Evolutionary conservation across 495 filamentous ascomycete genomes (phyloP).

Genomic region (Xylaria acuta): DNA sequence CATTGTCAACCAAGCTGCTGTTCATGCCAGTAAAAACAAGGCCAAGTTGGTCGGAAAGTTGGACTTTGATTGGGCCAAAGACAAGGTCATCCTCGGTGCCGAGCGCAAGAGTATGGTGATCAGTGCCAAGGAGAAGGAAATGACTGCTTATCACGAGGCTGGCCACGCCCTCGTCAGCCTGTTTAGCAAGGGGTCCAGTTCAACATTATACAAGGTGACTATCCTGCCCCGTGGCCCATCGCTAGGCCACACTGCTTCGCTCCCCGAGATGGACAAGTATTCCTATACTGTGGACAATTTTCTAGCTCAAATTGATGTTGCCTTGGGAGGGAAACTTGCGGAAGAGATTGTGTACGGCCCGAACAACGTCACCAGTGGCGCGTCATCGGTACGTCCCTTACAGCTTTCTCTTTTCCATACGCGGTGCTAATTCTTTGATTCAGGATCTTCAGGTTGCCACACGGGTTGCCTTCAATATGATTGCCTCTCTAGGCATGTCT

Average conservation of each 20-base stretch:
- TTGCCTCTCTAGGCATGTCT: slow-evolving; percentile 88
- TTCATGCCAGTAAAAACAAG: slow-evolving; percentile 85
- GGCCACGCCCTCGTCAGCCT: slow-evolving; percentile 91
- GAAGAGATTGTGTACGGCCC: slow-evolving; percentile 91
- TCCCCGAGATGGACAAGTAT: slow-evolving; percentile 90
- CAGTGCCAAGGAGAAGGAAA: slow-evolving; percentile 80
- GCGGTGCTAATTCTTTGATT: slow-evolving; percentile 5
- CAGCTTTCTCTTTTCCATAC: neutral
- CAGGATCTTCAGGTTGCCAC: slow-evolving; percentile 88
- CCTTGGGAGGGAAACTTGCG: slow-evolving; percentile 91
- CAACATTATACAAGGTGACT: slow-evolving; percentile 92
- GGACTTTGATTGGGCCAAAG: slow-evolving; percentile 97
- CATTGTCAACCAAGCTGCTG: slow-evolving; percentile 93
- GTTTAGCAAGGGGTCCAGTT: slow-evolving; percentile 70
- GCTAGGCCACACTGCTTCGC: slow-evolving; percentile 81
- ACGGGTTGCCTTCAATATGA: slow-evolving; percentile 77
- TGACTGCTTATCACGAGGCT: slow-evolving; percentile 97
- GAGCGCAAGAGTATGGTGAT: slow-evolving; percentile 89
- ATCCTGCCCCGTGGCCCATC: slow-evolving; percentile 89
- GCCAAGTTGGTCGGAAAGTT: slow-evolving; percentile 70
- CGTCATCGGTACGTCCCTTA: slow-evolving; percentile 65
- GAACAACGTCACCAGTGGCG: slow-evolving; percentile 86
- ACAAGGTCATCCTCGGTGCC: slow-evolving; percentile 97
- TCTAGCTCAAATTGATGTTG: slow-evolving; percentile 76
- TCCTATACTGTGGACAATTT: slow-evolving; percentile 76